Percentiles rank a stretch among this genome's conserved stretches.
Conservation (phyloP, 306 rosid genomes). For the Sechiopsis laciniata region DNA sequence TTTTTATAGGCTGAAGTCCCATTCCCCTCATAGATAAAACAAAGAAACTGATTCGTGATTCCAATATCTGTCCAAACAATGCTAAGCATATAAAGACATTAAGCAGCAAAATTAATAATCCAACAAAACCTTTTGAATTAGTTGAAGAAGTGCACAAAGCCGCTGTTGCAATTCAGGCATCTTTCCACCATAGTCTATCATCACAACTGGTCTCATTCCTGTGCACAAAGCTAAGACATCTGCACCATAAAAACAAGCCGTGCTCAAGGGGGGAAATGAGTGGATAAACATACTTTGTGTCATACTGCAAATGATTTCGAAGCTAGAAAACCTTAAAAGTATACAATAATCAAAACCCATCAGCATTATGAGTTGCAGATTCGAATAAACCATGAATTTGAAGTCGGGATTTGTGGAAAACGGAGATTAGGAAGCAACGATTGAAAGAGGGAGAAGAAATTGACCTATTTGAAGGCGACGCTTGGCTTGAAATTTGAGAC, state of each 20-base stretch:
- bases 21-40: not conserved
- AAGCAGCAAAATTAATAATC: not conserved
- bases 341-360: slow-evolving; percentile 2
- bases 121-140: slow-evolving; percentile 38
- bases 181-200: slow-evolving; percentile 86
- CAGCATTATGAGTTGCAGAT: not conserved
- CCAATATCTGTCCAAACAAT: not conserved
- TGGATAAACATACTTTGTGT: not conserved
- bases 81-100: not conserved
- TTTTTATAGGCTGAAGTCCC: not conserved
- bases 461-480: slow-evolving; percentile 63
- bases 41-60: not conserved
- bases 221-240: slow-evolving; percentile 70
- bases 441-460: not conserved
- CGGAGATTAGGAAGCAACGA: not conserved
- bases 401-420: not conserved
- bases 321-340: not conserved
- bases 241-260: slow-evolving; percentile 26
- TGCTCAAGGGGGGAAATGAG: not conserved
- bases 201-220: slow-evolving; percentile 69
- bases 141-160: slow-evolving; percentile 49
- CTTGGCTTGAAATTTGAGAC: slow-evolving; percentile 59
- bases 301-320: not conserved
- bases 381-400: not conserved
- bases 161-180: slow-evolving; percentile 72